phyloP scores from a whole-genome alignment of 805 yeast species.

The Candida railenensis region DNA sequence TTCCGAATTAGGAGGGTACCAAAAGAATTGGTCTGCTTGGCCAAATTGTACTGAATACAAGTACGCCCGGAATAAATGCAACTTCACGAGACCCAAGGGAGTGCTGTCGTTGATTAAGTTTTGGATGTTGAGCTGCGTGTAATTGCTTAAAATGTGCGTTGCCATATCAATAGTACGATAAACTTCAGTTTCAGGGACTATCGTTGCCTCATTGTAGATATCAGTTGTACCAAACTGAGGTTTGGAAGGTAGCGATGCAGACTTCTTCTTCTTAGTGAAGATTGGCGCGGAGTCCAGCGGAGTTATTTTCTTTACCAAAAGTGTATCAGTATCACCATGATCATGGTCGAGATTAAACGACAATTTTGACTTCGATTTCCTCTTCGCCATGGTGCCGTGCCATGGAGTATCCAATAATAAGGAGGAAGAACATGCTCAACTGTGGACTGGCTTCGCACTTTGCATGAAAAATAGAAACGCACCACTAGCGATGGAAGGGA shows the following conservation, averaged over 20 bases:
- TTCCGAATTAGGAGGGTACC: not conserved
- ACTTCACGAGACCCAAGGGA: not conserved
- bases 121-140: not conserved
- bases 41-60: not conserved
- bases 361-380: not conserved
- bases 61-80: not conserved
- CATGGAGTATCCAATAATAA: not conserved
- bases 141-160: not conserved
- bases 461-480: too few species aligned
- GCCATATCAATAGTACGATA: not conserved
- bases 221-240: not conserved
- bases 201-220: not conserved
- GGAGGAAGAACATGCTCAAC: too few species aligned
- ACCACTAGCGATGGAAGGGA: too few species aligned
- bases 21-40: constrained; percentile 1
- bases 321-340: not conserved
- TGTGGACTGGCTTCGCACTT: too few species aligned
- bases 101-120: not conserved
- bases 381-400: not conserved
- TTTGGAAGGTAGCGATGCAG: not conserved
- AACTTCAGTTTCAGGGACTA: not conserved
- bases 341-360: not conserved
- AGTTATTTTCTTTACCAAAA: not conserved
- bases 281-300: not conserved
- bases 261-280: not conserved